Base-by-base conservation (phyloP, 768 basidiomycete species). In the Neoboletus brunneissimus region DNA sequence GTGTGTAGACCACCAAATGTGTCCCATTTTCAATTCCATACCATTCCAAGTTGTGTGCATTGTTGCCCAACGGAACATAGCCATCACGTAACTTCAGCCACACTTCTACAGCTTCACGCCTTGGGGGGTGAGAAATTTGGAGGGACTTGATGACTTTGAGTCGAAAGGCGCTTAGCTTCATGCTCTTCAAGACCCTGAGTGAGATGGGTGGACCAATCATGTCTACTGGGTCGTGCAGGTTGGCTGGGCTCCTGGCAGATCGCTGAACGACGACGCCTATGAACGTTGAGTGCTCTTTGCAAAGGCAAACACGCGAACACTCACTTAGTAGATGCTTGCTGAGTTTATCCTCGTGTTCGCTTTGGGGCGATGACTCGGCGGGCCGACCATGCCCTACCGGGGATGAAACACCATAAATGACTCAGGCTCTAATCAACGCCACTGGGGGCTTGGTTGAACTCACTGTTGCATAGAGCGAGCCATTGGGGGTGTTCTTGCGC, bases 101-200 rank as follows among this genome's bases (percentile, higher is more conserved):
- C 32, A 91, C 63, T 46, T 64, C 65, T 20, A 85, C 62, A 16
- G 67, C 69, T 35, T 64, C 69, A 37, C 49, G 74, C 66, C 9
- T 69, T 59, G 56, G 69, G 66, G 41, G 13, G 10, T 48, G 59
- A 16, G 51, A 34, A 59, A 65, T 55, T 71, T 77, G 58, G 32
- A 78, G 65, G 4, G 73, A 67, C 65, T 89, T 92, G 40, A 78
- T 73, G 44, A 86, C 65, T 65, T 89, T 93, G 54, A 81, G 69
- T 47, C 86, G 81, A 53, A 94, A 76, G n/a, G 76, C 70, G 40
- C 79, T 80, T 23, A 92, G 65, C 16, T 82, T 74, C 87, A 91
- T 89, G 4, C 79, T 84, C 43, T 86, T 84, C 16, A 94, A 75
- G 0, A 86, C 81, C 34, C 79, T 83, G 18, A 91, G 58, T 20